phyloP scores from a whole-genome alignment of 192 early-diverging fungal species.

The Gorgonomyces haynaldii region DNA sequence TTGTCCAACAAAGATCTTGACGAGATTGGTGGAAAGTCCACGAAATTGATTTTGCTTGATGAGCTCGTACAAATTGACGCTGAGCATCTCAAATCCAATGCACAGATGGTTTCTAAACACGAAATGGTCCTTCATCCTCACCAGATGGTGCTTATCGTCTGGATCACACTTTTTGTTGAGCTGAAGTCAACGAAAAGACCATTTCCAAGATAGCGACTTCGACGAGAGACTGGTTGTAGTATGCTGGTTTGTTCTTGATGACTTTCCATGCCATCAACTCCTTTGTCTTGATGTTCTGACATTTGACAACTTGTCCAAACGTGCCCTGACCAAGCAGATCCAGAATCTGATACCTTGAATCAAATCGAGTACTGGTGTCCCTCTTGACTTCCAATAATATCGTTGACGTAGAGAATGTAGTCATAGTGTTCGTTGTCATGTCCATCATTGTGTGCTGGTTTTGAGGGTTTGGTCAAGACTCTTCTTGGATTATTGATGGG shows the following conservation, averaged over 20 bases:
- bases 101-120: constrained; percentile 88
- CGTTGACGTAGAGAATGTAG: constrained; percentile 94
- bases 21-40: constrained; percentile 85
- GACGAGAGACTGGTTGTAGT: constrained; percentile 95
- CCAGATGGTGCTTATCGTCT: constrained; percentile 78
- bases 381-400: constrained; percentile 84
- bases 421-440: constrained; percentile 93
- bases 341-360: constrained; percentile 72
- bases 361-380: constrained; percentile 58
- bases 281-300: constrained; percentile 83
- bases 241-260: constrained; percentile 95
- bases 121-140: constrained; percentile 84
- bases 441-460: constrained; percentile 80
- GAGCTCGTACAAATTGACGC: constrained; percentile 94
- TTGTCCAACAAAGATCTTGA: constrained; percentile 85
- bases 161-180: constrained; percentile 82
- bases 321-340: constrained; percentile 93
- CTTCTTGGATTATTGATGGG: constrained; percentile 69
- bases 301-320: constrained; percentile 98
- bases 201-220: constrained; percentile 89
- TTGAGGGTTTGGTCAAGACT: constrained; percentile 88
- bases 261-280: constrained; percentile 91
- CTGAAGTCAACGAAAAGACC: constrained; percentile 35
- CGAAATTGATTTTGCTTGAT: constrained; percentile 96
- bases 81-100: constrained; percentile 93